These are phyloP conservation scores for Pichia ethanolica DNA, from an alignment of 805 yeast species.

Conservation along the genomic window DNA sequence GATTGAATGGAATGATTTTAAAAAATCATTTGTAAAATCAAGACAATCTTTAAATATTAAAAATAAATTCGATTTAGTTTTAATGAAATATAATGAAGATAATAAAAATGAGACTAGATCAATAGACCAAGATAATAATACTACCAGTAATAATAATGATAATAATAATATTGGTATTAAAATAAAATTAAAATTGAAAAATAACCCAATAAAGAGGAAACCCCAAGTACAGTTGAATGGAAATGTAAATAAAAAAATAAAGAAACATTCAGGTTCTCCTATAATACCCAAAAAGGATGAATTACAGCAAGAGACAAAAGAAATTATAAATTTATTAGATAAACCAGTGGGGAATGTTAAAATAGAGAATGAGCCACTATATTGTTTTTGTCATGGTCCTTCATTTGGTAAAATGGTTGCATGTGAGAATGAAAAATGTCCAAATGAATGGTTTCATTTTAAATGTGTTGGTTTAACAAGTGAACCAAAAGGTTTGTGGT, in stretches of 20 bases:
- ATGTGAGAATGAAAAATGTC: slow-evolving; percentile 86
- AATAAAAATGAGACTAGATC: neutral
- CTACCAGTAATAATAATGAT: neutral
- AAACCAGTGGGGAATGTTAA: neutral
- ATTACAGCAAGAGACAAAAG: neutral
- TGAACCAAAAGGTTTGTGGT: slow-evolving; percentile 88
- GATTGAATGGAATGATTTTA: slow-evolving; percentile 22
- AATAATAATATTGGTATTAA: neutral
- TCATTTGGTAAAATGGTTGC: slow-evolving; percentile 89
- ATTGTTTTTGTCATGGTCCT: slow-evolving; percentile 47
- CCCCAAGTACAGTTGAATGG: neutral
- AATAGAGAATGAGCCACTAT: slow-evolving; percentile 11
- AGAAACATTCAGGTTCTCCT: neutral
- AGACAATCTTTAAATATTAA: too few species aligned
- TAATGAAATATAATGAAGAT: too few species aligned
- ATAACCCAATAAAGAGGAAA: too few species aligned
- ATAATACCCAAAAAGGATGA: neutral
- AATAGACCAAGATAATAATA: neutral
- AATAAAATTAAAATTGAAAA: slow-evolving; percentile 1
- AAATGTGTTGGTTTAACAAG: slow-evolving; percentile 84
- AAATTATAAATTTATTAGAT: neutral
- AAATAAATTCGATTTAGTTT: too few species aligned
- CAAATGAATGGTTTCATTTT: slow-evolving; percentile 89
- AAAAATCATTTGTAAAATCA: too few species aligned
- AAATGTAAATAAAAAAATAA: neutral